Evolutionary conservation across 2,329 filamentous ascomycete species (phyloP).

Genomic region (Colletotrichum zoysiae): DNA sequence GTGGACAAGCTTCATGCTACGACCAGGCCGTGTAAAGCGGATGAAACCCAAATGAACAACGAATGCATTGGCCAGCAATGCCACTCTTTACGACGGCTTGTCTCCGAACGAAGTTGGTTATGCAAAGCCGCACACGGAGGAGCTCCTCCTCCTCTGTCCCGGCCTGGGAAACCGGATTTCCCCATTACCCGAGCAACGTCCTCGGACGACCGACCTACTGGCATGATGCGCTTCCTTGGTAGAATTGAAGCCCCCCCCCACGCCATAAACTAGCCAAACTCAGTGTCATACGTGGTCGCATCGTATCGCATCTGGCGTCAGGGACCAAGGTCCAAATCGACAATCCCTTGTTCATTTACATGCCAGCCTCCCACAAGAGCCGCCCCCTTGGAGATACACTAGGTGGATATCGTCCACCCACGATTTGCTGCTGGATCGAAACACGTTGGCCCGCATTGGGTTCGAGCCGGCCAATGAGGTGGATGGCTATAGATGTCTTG

Average conservation of each 20-base stretch:
- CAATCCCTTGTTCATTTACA: neutral
- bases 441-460: neutral
- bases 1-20: neutral
- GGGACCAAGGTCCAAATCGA: neutral
- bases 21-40: neutral
- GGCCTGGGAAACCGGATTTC: neutral
- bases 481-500: neutral
- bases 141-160: neutral
- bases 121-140: neutral
- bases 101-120: neutral
- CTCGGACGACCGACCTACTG: neutral
- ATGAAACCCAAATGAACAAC: neutral
- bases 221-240: neutral
- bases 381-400: neutral
- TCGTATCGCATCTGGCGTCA: neutral
- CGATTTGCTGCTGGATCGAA: neutral
- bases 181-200: neutral
- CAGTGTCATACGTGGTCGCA: neutral
- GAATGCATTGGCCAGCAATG: neutral
- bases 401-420: neutral
- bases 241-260: neutral
- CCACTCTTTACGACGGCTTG: neutral
- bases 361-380: neutral
- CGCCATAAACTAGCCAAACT: neutral
- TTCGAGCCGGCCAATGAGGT: neutral